A percentile compares a stretch with the other conserved stretches of the same genome.
Evolutionary conservation across 176 grass and related monocot genomes (phyloP).

Genomic region (Rhynchospora breviuscula): DNA sequence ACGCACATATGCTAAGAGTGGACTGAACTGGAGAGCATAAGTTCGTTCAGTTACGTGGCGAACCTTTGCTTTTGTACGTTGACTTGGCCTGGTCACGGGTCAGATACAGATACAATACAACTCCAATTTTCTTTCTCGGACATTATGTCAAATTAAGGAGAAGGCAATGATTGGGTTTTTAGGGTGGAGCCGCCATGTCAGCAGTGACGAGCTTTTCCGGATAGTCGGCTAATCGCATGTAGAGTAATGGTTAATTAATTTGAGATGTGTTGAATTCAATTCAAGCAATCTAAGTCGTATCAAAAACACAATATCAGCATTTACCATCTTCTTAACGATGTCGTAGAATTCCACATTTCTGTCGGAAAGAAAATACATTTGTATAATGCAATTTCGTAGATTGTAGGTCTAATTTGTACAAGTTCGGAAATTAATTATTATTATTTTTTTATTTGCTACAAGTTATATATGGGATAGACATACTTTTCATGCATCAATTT

Average conservation of each 20-base stretch:
- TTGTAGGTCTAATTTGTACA: too few relatives aligned
- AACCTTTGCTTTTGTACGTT: slow-evolving; percentile 3
- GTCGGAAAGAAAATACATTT: too few relatives aligned
- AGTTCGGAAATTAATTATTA: too few relatives aligned
- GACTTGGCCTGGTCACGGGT: neutral
- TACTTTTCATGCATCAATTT: too few relatives aligned
- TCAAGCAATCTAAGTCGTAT: too few relatives aligned
- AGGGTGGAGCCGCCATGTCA: neutral
- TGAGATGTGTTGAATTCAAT: too few relatives aligned
- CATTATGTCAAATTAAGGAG: neutral
- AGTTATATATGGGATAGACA: too few relatives aligned
- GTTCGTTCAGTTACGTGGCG: neutral
- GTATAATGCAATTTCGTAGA: too few relatives aligned
- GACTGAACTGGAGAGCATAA: neutral
- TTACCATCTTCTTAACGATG: too few relatives aligned
- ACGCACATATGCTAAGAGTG: neutral
- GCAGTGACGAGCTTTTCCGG: neutral
- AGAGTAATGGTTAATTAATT: neutral
- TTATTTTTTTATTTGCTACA: too few relatives aligned
- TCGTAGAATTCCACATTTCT: too few relatives aligned
- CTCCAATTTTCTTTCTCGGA: neutral
- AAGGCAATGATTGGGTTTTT: neutral
- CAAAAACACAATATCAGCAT: too few relatives aligned
- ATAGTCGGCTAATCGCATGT: neutral
- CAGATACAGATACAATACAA: neutral